phyloP scores from a whole-genome alignment of 441 rosid genomes.

The Daphne laureola region DNA sequence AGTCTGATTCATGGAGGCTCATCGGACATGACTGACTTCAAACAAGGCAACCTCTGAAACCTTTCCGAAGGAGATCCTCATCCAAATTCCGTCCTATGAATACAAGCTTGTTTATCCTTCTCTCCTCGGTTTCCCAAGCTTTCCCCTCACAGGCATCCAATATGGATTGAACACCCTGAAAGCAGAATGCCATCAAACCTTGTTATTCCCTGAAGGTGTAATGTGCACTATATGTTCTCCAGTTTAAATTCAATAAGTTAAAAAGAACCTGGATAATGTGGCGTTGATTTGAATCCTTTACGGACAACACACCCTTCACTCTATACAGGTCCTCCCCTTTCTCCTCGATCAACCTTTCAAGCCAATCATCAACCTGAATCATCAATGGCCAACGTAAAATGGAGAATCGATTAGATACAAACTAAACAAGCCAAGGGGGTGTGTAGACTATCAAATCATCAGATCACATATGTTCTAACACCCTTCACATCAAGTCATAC shows the following conservation, averaged over 20 bases:
- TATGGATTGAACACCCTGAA: constrained; percentile 57
- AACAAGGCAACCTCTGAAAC: constrained; percentile 55
- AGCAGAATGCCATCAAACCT: neutral
- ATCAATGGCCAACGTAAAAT: neutral
- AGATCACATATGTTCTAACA: too few relatives aligned
- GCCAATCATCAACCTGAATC: constrained; percentile 64
- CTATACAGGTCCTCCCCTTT: constrained; percentile 70
- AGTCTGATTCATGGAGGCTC: too few relatives aligned
- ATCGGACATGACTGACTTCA: constrained; percentile 9
- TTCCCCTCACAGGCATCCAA: constrained; percentile 57
- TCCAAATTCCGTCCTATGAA: constrained; percentile 67
- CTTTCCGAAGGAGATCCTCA: constrained; percentile 47
- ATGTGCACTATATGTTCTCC: neutral
- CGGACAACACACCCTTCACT: constrained; percentile 60
- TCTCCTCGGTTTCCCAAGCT: constrained; percentile 53
- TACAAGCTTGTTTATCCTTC: constrained; percentile 56
- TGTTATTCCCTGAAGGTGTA: too few relatives aligned
- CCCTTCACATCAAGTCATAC: too few relatives aligned
- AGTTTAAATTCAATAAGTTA: neutral
- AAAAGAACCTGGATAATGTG: constrained; percentile 51
- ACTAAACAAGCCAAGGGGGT: too few relatives aligned
- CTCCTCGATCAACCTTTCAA: constrained; percentile 62
- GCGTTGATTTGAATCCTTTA: constrained; percentile 37
- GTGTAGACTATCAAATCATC: too few relatives aligned
- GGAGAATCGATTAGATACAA: too few relatives aligned